Evolutionary conservation across 2,329 filamentous ascomycete species (phyloP).

Genomic region (Aspergillus fijiensis): DNA sequence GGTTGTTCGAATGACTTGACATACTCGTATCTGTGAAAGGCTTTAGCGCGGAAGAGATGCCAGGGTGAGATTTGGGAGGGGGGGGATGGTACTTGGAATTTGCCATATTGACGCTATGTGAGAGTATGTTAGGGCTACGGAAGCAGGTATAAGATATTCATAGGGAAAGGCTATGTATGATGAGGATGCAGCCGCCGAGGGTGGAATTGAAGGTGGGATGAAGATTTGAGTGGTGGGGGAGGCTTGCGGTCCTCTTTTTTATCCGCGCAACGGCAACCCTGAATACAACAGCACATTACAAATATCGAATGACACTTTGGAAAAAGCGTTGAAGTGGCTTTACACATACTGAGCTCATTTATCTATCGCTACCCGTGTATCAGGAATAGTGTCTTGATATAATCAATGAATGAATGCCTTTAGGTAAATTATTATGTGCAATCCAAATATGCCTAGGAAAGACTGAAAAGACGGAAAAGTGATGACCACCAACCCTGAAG

Average conservation of each 20-base stretch:
- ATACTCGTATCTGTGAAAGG: slow-evolving; percentile 76
- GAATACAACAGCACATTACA: no score
- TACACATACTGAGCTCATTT: no score
- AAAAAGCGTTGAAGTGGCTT: no score
- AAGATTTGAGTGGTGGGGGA: neutral
- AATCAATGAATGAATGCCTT: no score
- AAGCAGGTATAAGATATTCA: neutral
- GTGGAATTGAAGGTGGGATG: neutral
- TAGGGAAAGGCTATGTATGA: neutral
- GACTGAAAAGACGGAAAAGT: neutral
- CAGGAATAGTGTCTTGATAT: neutral
- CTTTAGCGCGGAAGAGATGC: neutral
- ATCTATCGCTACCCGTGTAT: no score
- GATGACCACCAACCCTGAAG: neutral
- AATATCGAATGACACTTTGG: no score
- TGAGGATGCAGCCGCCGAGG: neutral
- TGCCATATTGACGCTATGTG: slow-evolving; percentile 11
- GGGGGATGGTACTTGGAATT: slow-evolving; percentile 14
- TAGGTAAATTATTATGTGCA: neutral
- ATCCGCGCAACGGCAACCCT: neutral
- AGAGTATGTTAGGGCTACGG: neutral
- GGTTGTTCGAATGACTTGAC: slow-evolving; percentile 84
- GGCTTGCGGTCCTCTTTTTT: neutral
- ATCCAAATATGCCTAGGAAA: neutral
- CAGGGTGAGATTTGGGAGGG: neutral